Evolutionary conservation across 176 grass and related monocot genomes (phyloP), one percentile per base, ranked within the genome.

Genomic region (Chloris gayana): DNA sequence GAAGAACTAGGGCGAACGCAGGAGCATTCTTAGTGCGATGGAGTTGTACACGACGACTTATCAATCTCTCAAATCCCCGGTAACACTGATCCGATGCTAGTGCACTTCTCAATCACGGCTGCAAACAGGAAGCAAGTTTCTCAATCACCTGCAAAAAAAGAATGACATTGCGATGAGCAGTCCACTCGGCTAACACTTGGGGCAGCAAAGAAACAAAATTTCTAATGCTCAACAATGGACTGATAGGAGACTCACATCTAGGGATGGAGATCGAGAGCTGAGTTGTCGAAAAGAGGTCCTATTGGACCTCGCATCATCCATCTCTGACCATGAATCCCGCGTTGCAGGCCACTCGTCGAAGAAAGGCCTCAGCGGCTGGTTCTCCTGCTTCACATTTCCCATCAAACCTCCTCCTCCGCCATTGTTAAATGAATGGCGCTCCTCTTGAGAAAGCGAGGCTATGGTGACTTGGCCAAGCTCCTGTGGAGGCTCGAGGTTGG

Each of bases 251-350:
- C 71, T 49, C 84, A 74, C 93, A 93, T 76, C 88, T 82, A 47
- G 90, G 92, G 73, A 91, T 93, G 68, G 97, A 99, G 67, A 99
- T 99, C 0, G 97, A 99, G 73, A 99, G 93, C 79, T 94, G 96
- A 39, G 96, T 96, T 4, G 92, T 95, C 19, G 97, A 99, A 60
- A 95, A 32, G 96, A 95, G 53, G 86, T 84, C 68, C 84, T 80
- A 21, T 89, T 99, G 14, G 84, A 86, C 73, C 93, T 81, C 6
- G 94, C 91, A 0, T 92, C 88, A 11, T 93, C 93, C 73, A 99
- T 89, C 68, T 99, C 92, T 2, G 91, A 87, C 97, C 97, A 99
- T 1, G 97, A 89, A 8, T 99, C 91, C 32, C 84, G 90, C 3
- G 81, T 82, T 75, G 88, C 91, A 0, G 97, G 97, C 93, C 97